Evolutionary conservation across 768 basidiomycete species (phyloP), one percentile per base, ranked within the genome.

Genomic region (Rickenella mellea): DNA sequence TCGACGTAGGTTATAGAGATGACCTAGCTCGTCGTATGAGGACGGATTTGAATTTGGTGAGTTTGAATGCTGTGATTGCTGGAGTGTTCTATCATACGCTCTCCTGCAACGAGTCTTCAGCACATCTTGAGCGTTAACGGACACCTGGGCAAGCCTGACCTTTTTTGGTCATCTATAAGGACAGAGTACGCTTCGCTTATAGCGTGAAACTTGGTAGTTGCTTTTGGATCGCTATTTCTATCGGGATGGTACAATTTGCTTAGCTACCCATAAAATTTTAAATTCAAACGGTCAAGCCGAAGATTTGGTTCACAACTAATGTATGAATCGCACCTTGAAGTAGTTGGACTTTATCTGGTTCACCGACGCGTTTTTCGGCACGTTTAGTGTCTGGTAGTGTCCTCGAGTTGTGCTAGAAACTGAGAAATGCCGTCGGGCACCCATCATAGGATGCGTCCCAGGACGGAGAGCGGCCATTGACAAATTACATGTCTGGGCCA

Each of bases 211-310:
- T 56, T 70, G 42, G 58, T 54, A 42, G 59, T 62, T 1, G 70
- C 61, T 3, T 45, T 35, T 5, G 53, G 54, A 39, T 72, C 69
- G 27, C 58, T 55, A 40, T 59, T 60, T 7, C 67, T 50, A 49
- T 73, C 71, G 1, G 71, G 71, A 41, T 74, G 73, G 38, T 63
- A 61, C 46, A 56, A 47, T 44, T 74, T 74, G 62, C 71, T 73
- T 40, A 74, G 51, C 71, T 73, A 46, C 38, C 20, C 17, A 5
- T n/a, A 44, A 22, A 17, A 31, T 17, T 36, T 39, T 32, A 38
- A n/a, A n/a, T n/a, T n/a, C n/a, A n/a, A n/a, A n/a, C n/a, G n/a
- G 31, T 37, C 21, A 37, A 12, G 11, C 15, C 10, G 15, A 36
- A 3, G 19, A 30, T 42, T 15, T 39, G 44, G 37, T 48, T 21